Evolutionary conservation across 805 yeast genomes (phyloP).

Genomic region (Ogataea trehalophila): DNA sequence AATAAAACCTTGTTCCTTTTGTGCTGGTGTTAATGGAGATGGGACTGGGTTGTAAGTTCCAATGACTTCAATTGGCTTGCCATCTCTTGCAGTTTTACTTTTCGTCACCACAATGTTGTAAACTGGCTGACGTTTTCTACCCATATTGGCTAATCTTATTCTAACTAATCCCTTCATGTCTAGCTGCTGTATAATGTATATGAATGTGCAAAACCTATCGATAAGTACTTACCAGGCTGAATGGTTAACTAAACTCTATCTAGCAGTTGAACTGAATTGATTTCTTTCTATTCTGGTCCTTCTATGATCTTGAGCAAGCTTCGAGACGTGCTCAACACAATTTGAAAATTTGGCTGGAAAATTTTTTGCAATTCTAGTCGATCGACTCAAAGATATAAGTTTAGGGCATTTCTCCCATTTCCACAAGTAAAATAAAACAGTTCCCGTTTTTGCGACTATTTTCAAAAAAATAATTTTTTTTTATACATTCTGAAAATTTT

Average conservation of each 20-base stretch:
- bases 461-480: too few species aligned
- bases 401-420: too few species aligned
- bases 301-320: too few species aligned
- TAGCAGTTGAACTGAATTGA: too few species aligned
- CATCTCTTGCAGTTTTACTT: constrained; percentile 72
- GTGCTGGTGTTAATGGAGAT: constrained; percentile 58
- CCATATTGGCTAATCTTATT: constrained; percentile 89
- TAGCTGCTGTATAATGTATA: neutral
- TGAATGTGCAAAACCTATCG: neutral
- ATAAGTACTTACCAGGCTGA: neutral
- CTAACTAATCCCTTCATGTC: constrained; percentile 67
- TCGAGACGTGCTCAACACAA: too few species aligned
- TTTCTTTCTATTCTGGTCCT: neutral
- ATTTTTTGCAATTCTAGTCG: too few species aligned
- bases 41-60: constrained; percentile 92
- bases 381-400: too few species aligned
- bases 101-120: constrained; percentile 91
- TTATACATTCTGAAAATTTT: neutral
- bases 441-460: too few species aligned
- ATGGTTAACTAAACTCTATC: too few species aligned
- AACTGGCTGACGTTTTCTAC: constrained; percentile 79
- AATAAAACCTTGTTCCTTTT: constrained; percentile 46
- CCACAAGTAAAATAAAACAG: too few species aligned
- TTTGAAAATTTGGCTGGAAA: too few species aligned
- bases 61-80: constrained; percentile 87